These are phyloP conservation scores for Hysterangium stoloniferum DNA, from an alignment of 768 basidiomycete genomes.

Conservation along the genomic window DNA sequence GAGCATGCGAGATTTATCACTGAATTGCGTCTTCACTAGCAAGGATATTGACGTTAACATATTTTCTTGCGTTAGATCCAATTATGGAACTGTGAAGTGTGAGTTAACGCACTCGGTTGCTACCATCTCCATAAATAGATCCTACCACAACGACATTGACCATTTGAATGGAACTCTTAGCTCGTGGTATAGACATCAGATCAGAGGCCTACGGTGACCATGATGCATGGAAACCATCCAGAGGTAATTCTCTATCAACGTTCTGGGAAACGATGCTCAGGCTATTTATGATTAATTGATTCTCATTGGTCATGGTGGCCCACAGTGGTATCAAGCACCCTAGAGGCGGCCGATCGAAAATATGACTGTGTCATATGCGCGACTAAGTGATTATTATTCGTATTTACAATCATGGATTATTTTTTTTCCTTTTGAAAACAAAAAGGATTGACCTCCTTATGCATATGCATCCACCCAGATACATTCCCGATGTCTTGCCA, in stretches of 20 bases:
- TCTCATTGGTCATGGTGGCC: too few relatives aligned
- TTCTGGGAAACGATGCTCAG: neutral
- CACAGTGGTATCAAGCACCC: constrained; percentile 15
- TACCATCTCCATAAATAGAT: neutral
- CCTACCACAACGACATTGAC: neutral
- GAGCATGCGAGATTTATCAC: constrained; percentile 3
- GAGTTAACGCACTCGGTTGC: too few relatives aligned
- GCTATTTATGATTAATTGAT: neutral
- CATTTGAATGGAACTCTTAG: neutral
- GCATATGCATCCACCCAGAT: constrained; percentile 1
- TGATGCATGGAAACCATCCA: constrained; percentile 14
- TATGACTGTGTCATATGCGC: constrained; percentile 22
- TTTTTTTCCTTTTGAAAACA: neutral
- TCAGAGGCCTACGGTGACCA: constrained; percentile 6
- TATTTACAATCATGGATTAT: too few relatives aligned
- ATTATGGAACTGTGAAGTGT: constrained; percentile 8
- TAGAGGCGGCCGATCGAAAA: constrained; percentile 24
- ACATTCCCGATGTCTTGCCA: constrained; percentile 13
- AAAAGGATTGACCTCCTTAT: neutral
- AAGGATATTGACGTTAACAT: neutral
- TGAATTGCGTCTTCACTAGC: neutral
- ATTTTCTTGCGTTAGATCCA: constrained; percentile 9
- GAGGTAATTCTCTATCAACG: constrained; percentile 7
- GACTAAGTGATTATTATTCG: constrained; percentile 23
- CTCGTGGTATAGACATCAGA: constrained; percentile 10